Evolutionary conservation across 331 rosid genomes (phyloP).

Genomic region (Quercus tomentella): DNA sequence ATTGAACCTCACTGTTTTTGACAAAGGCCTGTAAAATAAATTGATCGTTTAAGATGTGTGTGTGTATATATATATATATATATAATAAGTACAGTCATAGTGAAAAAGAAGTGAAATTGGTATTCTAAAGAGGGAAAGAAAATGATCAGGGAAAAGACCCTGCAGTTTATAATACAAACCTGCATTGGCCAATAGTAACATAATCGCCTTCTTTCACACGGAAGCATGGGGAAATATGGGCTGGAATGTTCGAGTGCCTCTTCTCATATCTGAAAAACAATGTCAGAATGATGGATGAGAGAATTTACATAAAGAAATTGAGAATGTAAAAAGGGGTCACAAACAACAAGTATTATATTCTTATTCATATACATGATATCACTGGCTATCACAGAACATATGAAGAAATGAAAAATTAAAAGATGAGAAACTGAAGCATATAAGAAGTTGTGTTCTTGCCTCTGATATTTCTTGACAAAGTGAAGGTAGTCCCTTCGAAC

Average conservation of each 20-base stretch:
- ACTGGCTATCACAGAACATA: background rate
- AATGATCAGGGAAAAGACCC: background rate
- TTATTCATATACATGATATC: background rate
- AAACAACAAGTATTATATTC: background rate
- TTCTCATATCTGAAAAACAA: background rate
- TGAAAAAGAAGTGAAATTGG: background rate
- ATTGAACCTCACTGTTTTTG: constrained; percentile 4
- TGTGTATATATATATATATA: background rate
- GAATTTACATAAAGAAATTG: background rate
- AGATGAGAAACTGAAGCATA: background rate
- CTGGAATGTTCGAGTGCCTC: constrained; percentile 2
- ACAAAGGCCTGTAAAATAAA: background rate
- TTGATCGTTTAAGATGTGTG: background rate
- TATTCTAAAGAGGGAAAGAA: background rate
- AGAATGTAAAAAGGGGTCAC: background rate
- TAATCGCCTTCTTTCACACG: constrained; percentile 4
- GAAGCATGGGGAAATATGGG: constrained; percentile 3
- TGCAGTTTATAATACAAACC: background rate
- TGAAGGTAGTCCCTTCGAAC: constrained; percentile 2
- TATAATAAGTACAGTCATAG: background rate
- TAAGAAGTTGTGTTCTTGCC: background rate
- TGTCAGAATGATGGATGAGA: background rate
- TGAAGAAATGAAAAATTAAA: background rate
- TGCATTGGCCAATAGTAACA: constrained; percentile 1
- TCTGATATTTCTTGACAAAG: constrained; percentile 4